Conservation (phyloP, 1,139 yeast genomes). For the Suzukiozyma palmioleophila region DNA sequence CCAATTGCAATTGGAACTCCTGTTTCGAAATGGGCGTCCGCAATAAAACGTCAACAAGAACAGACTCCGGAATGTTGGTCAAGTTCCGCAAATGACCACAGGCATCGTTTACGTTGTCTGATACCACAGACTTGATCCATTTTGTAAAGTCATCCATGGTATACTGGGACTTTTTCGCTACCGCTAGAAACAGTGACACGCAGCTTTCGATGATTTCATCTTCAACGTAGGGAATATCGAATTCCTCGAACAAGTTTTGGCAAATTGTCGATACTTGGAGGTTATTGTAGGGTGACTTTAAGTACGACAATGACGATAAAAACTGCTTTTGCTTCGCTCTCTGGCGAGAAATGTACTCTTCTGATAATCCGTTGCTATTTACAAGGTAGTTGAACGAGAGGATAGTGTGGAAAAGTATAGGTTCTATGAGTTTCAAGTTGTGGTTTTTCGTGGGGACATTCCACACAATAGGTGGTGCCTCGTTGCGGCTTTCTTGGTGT, state of each 20-base stretch:
- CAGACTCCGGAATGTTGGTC: slow-evolving; percentile 32
- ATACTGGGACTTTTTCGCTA: slow-evolving; percentile 5
- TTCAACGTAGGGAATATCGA: slow-evolving; percentile 5
- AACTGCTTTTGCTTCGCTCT: not conserved
- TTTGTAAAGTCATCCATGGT: slow-evolving; percentile 14
- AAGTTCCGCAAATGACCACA: slow-evolving; percentile 23
- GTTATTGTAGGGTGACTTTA: not conserved
- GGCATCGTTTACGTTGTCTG: slow-evolving; percentile 24
- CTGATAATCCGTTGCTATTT: not conserved
- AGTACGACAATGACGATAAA: not conserved
- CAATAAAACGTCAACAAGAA: slow-evolving; percentile 29
- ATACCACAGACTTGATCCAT: slow-evolving; percentile 28
- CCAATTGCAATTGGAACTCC: slow-evolving; percentile 33
- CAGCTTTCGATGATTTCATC: slow-evolving; percentile 6
- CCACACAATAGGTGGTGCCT: slow-evolving; percentile 1
- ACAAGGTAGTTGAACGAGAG: slow-evolving; percentile 3
- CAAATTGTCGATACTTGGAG: not conserved
- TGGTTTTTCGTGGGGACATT: not conserved
- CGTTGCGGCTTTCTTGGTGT: slow-evolving; percentile 12
- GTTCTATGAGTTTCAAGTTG: slow-evolving; percentile 9
- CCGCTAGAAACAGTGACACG: slow-evolving; percentile 7
- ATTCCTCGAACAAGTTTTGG: not conserved
- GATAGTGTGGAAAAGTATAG: slow-evolving; percentile 12
- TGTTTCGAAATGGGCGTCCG: slow-evolving; percentile 31
- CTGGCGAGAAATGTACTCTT: not conserved